phyloP scores from a whole-genome alignment of 2,329 filamentous ascomycete species.

The Epichloe bromicola region DNA sequence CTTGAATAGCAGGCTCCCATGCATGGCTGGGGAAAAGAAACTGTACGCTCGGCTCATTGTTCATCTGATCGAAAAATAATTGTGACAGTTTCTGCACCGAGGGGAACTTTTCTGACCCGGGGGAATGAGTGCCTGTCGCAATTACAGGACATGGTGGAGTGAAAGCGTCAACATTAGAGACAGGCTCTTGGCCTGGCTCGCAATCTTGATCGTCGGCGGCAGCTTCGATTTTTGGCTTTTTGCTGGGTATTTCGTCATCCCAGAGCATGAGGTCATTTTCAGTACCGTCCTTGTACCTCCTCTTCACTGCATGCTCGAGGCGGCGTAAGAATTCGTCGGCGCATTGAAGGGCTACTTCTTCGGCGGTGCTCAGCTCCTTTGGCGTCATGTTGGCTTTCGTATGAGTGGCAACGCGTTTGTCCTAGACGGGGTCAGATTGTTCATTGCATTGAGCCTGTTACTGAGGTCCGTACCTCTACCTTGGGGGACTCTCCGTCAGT shows the following conservation, averaged over 20 bases:
- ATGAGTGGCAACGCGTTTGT: not conserved
- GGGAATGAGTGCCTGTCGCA: not conserved
- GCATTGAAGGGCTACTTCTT: not conserved
- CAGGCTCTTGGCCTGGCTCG: not conserved
- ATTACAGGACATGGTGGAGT: not conserved
- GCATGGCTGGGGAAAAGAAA: not conserved
- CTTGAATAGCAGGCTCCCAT: not conserved
- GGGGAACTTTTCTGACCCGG: not conserved
- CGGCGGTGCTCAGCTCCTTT: not conserved
- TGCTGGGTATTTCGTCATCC: not conserved
- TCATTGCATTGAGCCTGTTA: not conserved
- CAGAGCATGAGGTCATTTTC: not conserved
- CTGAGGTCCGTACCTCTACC: not conserved
- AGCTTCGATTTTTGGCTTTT: not conserved
- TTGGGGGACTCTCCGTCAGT: not conserved
- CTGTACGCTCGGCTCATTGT: not conserved
- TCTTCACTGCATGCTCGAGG: not conserved
- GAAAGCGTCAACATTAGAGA: not conserved
- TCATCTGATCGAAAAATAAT: not conserved
- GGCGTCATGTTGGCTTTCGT: not conserved
- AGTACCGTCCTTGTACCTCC: not conserved
- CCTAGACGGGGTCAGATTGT: not conserved
- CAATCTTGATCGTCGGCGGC: no score
- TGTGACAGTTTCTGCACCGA: not conserved
- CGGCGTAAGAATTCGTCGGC: not conserved